phyloP scores from a whole-genome alignment of 2,329 filamentous ascomycete genomes.

The Ascochyta fabae region DNA sequence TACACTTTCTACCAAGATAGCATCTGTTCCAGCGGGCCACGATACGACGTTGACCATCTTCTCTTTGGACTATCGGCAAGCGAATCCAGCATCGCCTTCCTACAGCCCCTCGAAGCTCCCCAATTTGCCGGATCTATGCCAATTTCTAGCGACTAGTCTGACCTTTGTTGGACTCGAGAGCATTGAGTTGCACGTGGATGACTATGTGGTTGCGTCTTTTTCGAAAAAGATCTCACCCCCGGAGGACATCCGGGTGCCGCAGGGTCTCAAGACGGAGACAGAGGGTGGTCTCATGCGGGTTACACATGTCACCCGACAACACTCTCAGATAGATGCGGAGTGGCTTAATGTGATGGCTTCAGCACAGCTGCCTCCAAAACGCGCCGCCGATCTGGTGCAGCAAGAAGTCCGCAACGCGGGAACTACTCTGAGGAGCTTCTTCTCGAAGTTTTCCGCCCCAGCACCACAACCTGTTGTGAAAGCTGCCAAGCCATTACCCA shows the following conservation, averaged over 20 bases:
- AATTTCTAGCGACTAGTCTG: slow-evolving; percentile 92
- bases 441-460: slow-evolving; percentile 46
- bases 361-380: slow-evolving; percentile 65
- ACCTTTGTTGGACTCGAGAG: slow-evolving; percentile 90
- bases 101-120: slow-evolving; percentile 73
- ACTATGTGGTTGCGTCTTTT: slow-evolving; percentile 79
- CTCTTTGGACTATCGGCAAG: slow-evolving; percentile 90
- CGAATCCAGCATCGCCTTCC: slow-evolving; percentile 57
- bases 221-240: slow-evolving; percentile 86
- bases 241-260: slow-evolving; percentile 73
- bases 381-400: slow-evolving; percentile 43
- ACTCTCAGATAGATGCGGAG: slow-evolving; percentile 87
- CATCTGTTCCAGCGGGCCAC: slow-evolving; percentile 73
- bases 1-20: slow-evolving; percentile 87
- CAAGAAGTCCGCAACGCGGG: slow-evolving; percentile 45
- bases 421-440: slow-evolving; percentile 48
- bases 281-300: slow-evolving; percentile 90
- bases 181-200: slow-evolving; percentile 90
- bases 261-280: slow-evolving; percentile 80
- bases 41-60: slow-evolving; percentile 81
- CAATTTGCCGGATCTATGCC: slow-evolving; percentile 81
- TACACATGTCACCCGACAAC: slow-evolving; percentile 78
- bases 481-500: slow-evolving; percentile 21
- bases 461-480: slow-evolving; percentile 31
- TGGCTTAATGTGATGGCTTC: slow-evolving; percentile 90